A percentile compares a stretch with the other conserved stretches of the same genome.
These are phyloP conservation scores for Coemansia sp. DNA, from an alignment of 192 early-diverging fungal genomes.

Conservation along the genomic window DNA sequence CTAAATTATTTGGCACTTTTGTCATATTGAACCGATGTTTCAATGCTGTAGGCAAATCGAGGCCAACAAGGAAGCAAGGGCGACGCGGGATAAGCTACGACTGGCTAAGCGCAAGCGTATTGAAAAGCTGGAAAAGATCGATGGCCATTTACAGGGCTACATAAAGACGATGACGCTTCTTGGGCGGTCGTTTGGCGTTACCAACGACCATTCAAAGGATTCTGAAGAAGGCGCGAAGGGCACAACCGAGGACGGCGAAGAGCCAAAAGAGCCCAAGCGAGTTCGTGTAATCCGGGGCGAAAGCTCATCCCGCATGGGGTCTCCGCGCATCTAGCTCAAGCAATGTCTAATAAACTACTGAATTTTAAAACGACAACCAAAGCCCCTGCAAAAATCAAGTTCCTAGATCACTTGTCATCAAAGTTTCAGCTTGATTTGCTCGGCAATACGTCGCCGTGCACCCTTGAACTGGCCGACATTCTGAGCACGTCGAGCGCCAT, in stretches of 20 bases:
- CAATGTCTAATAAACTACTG: background rate
- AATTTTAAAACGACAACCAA: background rate
- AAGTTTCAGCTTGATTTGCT: conserved; percentile 54
- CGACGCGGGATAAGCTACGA: conserved; percentile 41
- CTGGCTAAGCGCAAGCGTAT: conserved; percentile 40
- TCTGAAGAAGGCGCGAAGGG: conserved; percentile 18
- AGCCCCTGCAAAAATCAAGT: background rate
- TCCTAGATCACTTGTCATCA: conserved; percentile 2
- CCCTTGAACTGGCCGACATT: conserved; percentile 17
- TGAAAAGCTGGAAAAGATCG: conserved; percentile 51
- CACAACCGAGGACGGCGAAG: conserved; percentile 19
- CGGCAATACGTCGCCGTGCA: conserved; percentile 43
- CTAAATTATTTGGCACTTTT: background rate
- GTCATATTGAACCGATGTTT: background rate
- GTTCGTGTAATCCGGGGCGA: conserved; percentile 33
- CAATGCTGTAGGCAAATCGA: conserved; percentile 29
- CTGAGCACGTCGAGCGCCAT: background rate
- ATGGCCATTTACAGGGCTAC: conserved; percentile 38
- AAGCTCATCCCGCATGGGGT: conserved; percentile 31
- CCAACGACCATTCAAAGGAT: conserved; percentile 11
- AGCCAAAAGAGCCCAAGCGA: conserved; percentile 23
- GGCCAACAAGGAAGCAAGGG: conserved; percentile 18
- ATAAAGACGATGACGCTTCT: conserved; percentile 39
- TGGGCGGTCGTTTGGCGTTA: conserved; percentile 23
- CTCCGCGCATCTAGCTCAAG: conserved; percentile 30